A percentile compares a stretch with the other conserved stretches of the same genome.
phyloP scores from a whole-genome alignment of 108 stramenopile genomes.

The Skeletonema menzelii region DNA sequence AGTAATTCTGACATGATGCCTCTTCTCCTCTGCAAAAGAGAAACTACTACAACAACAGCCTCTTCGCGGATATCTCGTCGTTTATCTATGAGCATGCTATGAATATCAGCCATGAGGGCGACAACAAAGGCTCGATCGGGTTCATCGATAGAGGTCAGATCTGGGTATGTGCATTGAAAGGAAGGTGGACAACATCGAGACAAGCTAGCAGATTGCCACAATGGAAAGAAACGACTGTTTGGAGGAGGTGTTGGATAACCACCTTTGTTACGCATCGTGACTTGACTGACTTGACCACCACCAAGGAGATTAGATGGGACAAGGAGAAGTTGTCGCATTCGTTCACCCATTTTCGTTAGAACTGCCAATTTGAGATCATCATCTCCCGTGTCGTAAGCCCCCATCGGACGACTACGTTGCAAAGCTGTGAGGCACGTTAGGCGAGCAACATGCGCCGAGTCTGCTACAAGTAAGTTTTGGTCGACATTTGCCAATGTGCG shows the following conservation, averaged over 20 bases:
- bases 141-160: constrained; percentile 60
- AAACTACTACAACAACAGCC: constrained; percentile 64
- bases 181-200: constrained; percentile 57
- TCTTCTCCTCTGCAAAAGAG: constrained; percentile 63
- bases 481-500: constrained; percentile 56
- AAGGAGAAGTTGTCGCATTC: constrained; percentile 67
- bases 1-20: constrained; percentile 78
- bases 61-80: constrained; percentile 59
- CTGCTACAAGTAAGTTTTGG: constrained; percentile 65
- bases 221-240: constrained; percentile 58
- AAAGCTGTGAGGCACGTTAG: constrained; percentile 67
- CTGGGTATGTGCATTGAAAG: constrained; percentile 58
- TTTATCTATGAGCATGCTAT: constrained; percentile 56
- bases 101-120: constrained; percentile 71
- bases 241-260: constrained; percentile 54
- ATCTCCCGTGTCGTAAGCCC: constrained; percentile 62
- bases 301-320: constrained; percentile 62
- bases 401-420: constrained; percentile 61
- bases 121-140: constrained; percentile 72
- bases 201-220: constrained; percentile 76
- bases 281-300: constrained; percentile 9
- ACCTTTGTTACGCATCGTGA: constrained; percentile 27
- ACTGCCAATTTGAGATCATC: constrained; percentile 64
- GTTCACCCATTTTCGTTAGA: constrained; percentile 50
- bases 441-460: constrained; percentile 78